Conservation (phyloP, 2,329 filamentous ascomycete species). For the Penicillium freii region DNA sequence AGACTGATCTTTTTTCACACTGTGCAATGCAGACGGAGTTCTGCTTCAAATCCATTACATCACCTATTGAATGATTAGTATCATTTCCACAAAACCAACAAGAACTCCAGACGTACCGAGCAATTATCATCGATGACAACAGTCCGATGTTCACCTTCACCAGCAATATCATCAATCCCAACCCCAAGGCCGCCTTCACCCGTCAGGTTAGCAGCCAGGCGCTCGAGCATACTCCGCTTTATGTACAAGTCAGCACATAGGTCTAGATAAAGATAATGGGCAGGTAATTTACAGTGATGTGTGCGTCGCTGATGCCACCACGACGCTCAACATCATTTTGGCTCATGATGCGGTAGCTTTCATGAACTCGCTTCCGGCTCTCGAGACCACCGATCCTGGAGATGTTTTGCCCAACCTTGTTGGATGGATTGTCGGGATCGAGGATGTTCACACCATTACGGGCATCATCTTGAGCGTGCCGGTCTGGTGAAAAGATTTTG, state of each 20-base stretch:
- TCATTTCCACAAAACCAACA: background rate
- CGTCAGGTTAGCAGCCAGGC: slow-evolving; percentile 44
- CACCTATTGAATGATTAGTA: slow-evolving; percentile 25
- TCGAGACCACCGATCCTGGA: slow-evolving; percentile 47
- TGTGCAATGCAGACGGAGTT: background rate
- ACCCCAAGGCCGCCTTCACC: slow-evolving; percentile 31
- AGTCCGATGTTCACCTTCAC: slow-evolving; percentile 31
- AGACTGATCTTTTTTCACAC: background rate
- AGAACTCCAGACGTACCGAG: slow-evolving; percentile 32
- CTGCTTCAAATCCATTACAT: slow-evolving; percentile 26
- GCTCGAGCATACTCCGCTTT: slow-evolving; percentile 49
- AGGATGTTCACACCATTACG: slow-evolving; percentile 58
- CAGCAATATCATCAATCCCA: slow-evolving; percentile 25
- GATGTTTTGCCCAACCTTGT: slow-evolving; percentile 30
- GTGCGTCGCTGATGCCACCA: slow-evolving; percentile 57
- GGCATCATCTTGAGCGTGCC: slow-evolving; percentile 56
- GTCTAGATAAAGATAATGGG: background rate
- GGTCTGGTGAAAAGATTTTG: slow-evolving; percentile 66
- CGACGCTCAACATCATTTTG: slow-evolving; percentile 61
- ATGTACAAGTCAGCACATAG: slow-evolving; percentile 13
- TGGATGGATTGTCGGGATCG: slow-evolving; percentile 45
- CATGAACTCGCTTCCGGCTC: slow-evolving; percentile 59
- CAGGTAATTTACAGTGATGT: slow-evolving; percentile 51
- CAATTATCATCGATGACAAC: slow-evolving; percentile 48
- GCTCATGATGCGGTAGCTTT: slow-evolving; percentile 60